Evolutionary conservation across 768 basidiomycete genomes (phyloP), one percentile per base, ranked within the genome.

Genomic region (Panaeolus papilionaceus): DNA sequence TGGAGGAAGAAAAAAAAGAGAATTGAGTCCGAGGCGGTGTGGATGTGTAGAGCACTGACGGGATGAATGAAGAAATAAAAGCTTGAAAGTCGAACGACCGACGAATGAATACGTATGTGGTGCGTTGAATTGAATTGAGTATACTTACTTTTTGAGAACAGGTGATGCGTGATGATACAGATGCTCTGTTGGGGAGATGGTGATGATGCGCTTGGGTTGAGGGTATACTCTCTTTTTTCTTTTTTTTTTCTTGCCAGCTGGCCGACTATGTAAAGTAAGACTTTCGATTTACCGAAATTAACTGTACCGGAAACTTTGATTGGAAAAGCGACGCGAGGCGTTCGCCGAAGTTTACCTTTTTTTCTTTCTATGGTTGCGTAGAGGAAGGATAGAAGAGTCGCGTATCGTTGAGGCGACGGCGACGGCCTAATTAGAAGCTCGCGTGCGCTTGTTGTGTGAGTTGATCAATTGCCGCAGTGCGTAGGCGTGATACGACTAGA

Each of bases 111-210:
- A 20, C 20, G 1, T 12, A 10, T 40, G 39, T 8, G 42, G 11
- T 18, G 4, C 14, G 42, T 14, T 14, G 33, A 33, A 44, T 6
- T 44, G 42, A 44, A 44, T 42, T 42, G 12, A 14, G 4, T 42
- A 12, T 10, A 12, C 38, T 23, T 23, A 23, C 23, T 23, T 23
- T 23, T 23, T 23, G 23, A 23, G 23, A 23, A 39, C 12, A 6
- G 28, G 51, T 12, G 26, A 33, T 54, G 54, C 33, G 33, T 37
- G 8, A 18, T 37, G 8, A 18, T 8, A 2, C 16, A n/a, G 47
- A 51, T 58, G 54, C 54, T 58, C 14, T 16, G 54, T 58, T 58
- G 54, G 54, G 54, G 14, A 58, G 28, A 58, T 58, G 54, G 26
- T 58, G 54, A 8, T 58, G 28, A 14, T 37, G 54, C 33, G 28